These are phyloP conservation scores for Aquilaria agallochum DNA, from an alignment of 441 rosid species.

Conservation along the genomic window DNA sequence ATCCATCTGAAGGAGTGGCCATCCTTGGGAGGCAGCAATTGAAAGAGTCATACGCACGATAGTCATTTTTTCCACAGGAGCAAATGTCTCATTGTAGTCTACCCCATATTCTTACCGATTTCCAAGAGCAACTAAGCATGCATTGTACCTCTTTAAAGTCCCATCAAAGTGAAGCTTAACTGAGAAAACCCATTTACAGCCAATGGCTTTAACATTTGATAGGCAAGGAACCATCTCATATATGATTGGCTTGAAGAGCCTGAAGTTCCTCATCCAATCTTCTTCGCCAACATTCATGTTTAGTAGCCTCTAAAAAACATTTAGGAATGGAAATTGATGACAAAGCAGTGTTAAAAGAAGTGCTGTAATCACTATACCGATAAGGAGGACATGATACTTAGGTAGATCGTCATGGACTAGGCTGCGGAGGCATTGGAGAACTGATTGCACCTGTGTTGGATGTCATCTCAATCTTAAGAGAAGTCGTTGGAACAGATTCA, in stretches of 20 bases:
- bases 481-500: not conserved
- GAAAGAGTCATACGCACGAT: not conserved
- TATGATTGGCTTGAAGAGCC: constrained; percentile 1
- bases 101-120: not conserved
- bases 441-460: no score
- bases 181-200: constrained; percentile 1
- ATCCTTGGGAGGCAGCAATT: not conserved
- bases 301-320: not conserved
- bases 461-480: no score
- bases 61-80: not conserved
- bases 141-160: not conserved
- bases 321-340: not conserved
- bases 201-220: not conserved
- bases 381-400: not conserved
- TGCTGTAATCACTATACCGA: not conserved
- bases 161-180: not conserved
- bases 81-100: not conserved
- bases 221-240: not conserved
- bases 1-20: constrained; percentile 1
- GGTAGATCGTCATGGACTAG: no score
- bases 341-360: not conserved
- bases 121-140: no score
- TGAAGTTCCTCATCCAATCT: not conserved
- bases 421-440: no score
- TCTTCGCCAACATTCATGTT: not conserved